Evolutionary conservation across 2,329 filamentous ascomycete genomes (phyloP), one percentile per base, ranked within the genome.

Genomic region (Diaporthe amygdali): DNA sequence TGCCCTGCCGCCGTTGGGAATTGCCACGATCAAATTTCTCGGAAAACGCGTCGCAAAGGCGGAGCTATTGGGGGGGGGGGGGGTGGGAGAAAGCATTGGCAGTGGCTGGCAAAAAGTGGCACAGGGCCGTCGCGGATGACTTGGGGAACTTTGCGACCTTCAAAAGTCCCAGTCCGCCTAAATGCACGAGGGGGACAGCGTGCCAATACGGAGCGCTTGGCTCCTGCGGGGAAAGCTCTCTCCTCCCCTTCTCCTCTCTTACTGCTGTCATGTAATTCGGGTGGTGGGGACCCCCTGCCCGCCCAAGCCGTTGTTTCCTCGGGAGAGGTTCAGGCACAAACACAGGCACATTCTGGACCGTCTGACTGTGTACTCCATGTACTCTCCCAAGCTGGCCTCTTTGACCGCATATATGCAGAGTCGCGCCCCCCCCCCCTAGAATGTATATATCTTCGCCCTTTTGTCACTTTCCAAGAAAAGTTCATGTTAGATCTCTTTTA

Each of bases 81-180:
- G 47, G 59, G 46, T 37, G 66, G 52, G 66, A 55, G 66, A 68
- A 55, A 68, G 64, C 37, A 55, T 37, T 55, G 66, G 51, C 59
- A 63, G 59, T 68, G 66, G 66, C 66, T 68, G 66, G 66, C 66
- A 68, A 63, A 63, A 63, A 68, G 66, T 56, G 51, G 66, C 49
- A 68, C 66, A 68, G 51, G 54, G 47, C 34, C 39, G 41, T 47
- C 59, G 59, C 59, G 27, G 59, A 63, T 63, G 59, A 63, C 59
- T 63, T 63, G 39, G 59, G 59, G 59, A 63, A 63, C 59, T 63
- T 63, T 63, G 59, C 41, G 59, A 63, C 59, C 59, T 47, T 47
- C 59, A 63, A 63, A 63, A 63, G 59, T 63, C 59, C 59, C 59
- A n/a, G 41, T 34, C 20, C 41, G 59, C 59, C 59, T 47, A 63